phyloP scores from a whole-genome alignment of 768 basidiomycete genomes.

The Termitomyces bulborhizus region DNA sequence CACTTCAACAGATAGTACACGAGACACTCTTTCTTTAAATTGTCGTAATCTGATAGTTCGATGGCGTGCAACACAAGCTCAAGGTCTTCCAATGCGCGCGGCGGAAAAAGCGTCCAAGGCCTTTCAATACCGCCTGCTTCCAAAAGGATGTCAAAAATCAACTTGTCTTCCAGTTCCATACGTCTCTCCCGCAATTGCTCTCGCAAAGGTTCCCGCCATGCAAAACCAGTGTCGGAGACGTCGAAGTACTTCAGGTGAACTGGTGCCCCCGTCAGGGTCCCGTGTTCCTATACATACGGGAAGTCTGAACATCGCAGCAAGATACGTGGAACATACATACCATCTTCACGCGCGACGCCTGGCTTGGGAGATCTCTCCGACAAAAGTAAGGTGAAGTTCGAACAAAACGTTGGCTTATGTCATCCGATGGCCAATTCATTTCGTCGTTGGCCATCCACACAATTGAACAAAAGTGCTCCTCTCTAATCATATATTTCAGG shows the following conservation, averaged over 20 bases:
- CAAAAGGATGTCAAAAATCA: conserved; percentile 73
- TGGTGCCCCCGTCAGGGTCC: conserved; percentile 9
- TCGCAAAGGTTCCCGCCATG: conserved; percentile 49
- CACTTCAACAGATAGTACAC: conserved; percentile 79
- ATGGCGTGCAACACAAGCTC: conserved; percentile 55
- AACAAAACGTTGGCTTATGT: conserved; percentile 11
- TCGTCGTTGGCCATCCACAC: too few species aligned
- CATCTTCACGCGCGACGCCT: background rate
- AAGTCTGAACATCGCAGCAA: background rate
- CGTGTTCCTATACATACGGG: conserved; percentile 11
- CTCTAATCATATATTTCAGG: too few species aligned
- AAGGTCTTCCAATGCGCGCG: conserved; percentile 48
- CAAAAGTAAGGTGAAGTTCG: background rate
- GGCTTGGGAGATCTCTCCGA: background rate
- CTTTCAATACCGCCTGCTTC: conserved; percentile 53
- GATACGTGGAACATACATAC: background rate
- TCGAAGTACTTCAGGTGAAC: conserved; percentile 43
- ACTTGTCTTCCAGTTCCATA: conserved; percentile 49
- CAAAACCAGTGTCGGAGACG: conserved; percentile 41
- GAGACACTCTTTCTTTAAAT: conserved; percentile 74
- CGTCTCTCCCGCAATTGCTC: conserved; percentile 61
- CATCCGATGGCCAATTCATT: conserved; percentile 1
- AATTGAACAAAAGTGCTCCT: too few species aligned
- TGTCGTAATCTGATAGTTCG: conserved; percentile 56
- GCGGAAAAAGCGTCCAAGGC: conserved; percentile 65